These are phyloP conservation scores for Annulohypoxylon stygium DNA, from an alignment of 495 filamentous ascomycete species.

Conservation along the genomic window DNA sequence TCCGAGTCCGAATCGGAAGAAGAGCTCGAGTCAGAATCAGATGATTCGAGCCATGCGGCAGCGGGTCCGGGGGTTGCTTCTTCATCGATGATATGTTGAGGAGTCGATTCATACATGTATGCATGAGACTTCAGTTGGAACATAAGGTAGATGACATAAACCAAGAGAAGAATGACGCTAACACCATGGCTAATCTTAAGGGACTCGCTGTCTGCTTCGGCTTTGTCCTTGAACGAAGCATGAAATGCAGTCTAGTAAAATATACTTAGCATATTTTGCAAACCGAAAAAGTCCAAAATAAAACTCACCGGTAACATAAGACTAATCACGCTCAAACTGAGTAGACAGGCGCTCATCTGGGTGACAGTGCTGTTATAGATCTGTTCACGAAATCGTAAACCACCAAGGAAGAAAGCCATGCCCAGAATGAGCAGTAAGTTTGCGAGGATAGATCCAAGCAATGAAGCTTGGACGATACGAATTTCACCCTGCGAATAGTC, in stretches of 20 bases:
- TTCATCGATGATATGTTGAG: constrained; percentile 89
- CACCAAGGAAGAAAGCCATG: constrained; percentile 90
- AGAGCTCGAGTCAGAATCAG: constrained; percentile 71
- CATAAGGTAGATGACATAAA: constrained; percentile 86
- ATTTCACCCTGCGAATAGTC: constrained; percentile 76
- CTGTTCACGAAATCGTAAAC: constrained; percentile 89
- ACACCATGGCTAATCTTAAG: constrained; percentile 90
- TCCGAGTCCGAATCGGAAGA: constrained; percentile 75
- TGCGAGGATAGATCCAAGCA: constrained; percentile 88
- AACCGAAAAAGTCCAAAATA: not conserved
- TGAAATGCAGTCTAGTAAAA: constrained; percentile 69
- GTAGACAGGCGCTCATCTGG: constrained; percentile 93
- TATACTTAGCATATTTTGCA: constrained; percentile 15
- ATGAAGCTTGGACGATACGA: constrained; percentile 86
- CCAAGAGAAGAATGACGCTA: constrained; percentile 85
- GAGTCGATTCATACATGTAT: constrained; percentile 91
- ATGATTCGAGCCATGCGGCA: constrained; percentile 81
- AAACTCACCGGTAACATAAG: constrained; percentile 62
- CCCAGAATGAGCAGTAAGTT: constrained; percentile 90
- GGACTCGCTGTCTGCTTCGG: constrained; percentile 73
- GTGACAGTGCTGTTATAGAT: constrained; percentile 96
- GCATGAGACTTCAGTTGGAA: constrained; percentile 94
- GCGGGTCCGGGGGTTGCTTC: constrained; percentile 86
- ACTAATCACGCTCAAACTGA: constrained; percentile 90
- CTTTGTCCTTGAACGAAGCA: constrained; percentile 41